Evolutionary conservation across 164 flowering plant genomes (phyloP), one percentile per base, ranked within the genome.

Genomic region (Piper betle): DNA sequence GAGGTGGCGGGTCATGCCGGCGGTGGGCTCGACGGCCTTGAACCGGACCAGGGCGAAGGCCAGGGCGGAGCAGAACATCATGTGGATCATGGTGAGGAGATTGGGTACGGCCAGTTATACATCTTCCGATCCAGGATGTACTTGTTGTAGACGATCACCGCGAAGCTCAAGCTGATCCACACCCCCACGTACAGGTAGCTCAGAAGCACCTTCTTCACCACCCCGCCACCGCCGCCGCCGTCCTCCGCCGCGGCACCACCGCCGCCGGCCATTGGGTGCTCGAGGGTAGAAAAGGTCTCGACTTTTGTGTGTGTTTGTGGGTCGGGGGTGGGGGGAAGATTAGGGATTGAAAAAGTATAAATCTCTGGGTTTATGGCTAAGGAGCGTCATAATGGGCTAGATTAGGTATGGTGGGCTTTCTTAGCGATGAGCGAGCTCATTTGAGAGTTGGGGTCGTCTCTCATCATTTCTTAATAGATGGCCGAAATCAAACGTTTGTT

Each of bases 61-160:
- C 1, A 78, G 56, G 8, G 71, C 53, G 11, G 81, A 75, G 67
- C 79, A 78, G 66, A 78, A 78, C 57, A 59, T 37, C 81, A 78
- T 75, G 69, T 78, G 79, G 60, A 76, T 78, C 76, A 78, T 73
- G 50, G 82, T 79, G 37, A 76, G 42, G 76, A 73, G 50, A 76
- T 76, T 16, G 80, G 82, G 73, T 71, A 76, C 2, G 82, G 79
- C 79, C 79, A 77, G 40, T 73, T 72, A 73, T 73, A 78, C 75
- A 76, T 65, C 69, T 82, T 78, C 59, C 66, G 73, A 63, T 81
- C 81, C 4, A 81, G 71, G 53, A 81, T 81, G 75, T 73, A 78
- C 63, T 81, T 79, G 76, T 79, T 81, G 79, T 75, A 76, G 12
- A 81, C 78, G 60, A 78, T 78, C 1, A 78, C 79, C 13, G 81